Evolutionary conservation across 768 basidiomycete species (phyloP), one percentile per base, ranked within the genome.

Genomic region (Tylopilus felleus): DNA sequence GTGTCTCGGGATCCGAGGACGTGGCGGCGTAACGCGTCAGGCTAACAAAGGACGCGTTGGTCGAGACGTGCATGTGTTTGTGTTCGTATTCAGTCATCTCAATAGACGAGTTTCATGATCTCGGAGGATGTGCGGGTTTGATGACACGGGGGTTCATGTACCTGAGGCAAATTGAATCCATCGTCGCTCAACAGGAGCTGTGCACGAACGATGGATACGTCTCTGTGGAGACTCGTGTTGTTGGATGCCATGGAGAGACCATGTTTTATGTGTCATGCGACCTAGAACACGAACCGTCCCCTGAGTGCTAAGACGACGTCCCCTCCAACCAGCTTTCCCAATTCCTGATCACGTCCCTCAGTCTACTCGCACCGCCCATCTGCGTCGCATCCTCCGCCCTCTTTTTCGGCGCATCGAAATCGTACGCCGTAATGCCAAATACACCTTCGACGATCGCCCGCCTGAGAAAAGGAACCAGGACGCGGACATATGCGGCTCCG

Each of bases 361-460:
- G 21, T 17, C 12, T 16, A 40, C 42, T 36, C 1, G 46, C 25
- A 2, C 57, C 51, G 27, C 43, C 44, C 2, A 10, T 29, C 41
- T 22, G 35, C 5, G 9, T 12, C 4, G 19, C 50, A 12, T 8
- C 25, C 25, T 27, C 46, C 16, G 29, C 47, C 8, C 22, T 45
- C 8, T 56, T 51, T 12, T 23, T 19, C 25, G 35, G 33, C 16
- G 9, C 43, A 19, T 53, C 47, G 23, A 58, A 47, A 47, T 60
- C 58, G 62, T 62, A 69, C 35, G 35, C 35, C 51, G 59, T 23
- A 8, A 57, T 52, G 1, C 83, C 81, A 72, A 88, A 93, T 23
- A 93, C 85, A 3, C 91, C 90, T 62, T 90, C 84, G 21, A 82
- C 77, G 43, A 93, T 64, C 5, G 86, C 92, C 21, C 84, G 75